Base-by-base conservation (phyloP, 345 rosid genomes). In the Lepidium aucheri region DNA sequence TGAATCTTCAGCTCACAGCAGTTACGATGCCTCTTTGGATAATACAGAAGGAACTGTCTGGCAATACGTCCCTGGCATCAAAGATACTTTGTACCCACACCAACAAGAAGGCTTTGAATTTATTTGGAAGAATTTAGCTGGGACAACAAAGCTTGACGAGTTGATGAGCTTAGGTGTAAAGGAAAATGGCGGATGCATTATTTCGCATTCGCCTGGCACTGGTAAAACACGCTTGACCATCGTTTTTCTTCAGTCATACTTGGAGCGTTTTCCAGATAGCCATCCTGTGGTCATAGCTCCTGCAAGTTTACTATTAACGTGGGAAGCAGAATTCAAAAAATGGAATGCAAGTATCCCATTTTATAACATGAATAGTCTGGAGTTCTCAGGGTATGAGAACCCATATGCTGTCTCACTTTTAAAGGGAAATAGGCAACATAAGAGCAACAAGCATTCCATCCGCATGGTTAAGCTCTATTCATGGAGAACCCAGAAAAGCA, bases 171-270 rank as follows among this genome's bases (percentile, higher is more conserved):
- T 61, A 40, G 64, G 22, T 42, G 63, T 28, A 13, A 73, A 16
- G 32, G 49, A 35, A 54, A 38, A 69, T 15, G 78, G 70, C 11
- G 98, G 98, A 17, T 92, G 98, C 69, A 75, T 92, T 17, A 85
- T 89, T 44, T 87, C 96, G 0, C 98, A 92, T 62, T 82, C 86
- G 16, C 89, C 95, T 4, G 96, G 98, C 32, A 87, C 98, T 0
- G 96, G 96, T 20, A 92, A 92, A 76, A 84, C 98, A 13, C 87
- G 88, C n/a, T 74, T 92, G 40, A 68, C 95, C 41, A 82, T 92
- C 16, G 79, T 78, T 20, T 89, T 89, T 75, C 78, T 92, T 33
- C 84, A 84, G 76, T 57, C 91, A 10, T 85, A 75, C 72, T 32
- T 89, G 51, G 47, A 76, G 59, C 38, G 76, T 59, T 83, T 69